Conservation (phyloP, 2,329 filamentous ascomycete species). For the Epichloe uncinata region DNA sequence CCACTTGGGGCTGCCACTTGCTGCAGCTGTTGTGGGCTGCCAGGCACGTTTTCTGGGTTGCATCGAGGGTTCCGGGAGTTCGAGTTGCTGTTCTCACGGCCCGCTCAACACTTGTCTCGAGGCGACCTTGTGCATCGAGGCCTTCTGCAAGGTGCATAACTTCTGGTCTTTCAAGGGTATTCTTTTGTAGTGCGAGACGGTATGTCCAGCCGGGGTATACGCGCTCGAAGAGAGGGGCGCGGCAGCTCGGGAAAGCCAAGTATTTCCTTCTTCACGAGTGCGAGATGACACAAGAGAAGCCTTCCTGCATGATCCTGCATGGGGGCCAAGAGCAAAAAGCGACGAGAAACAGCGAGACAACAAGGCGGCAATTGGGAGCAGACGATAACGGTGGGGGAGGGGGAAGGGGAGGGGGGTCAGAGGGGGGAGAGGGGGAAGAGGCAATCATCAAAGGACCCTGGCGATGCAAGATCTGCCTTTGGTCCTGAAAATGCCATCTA, state of each 20-base stretch:
- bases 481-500: background rate
- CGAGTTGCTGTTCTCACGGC: background rate
- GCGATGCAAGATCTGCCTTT: background rate
- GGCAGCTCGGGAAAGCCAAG: background rate
- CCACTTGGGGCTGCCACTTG: background rate
- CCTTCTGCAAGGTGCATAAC: background rate
- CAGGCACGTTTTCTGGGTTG: conserved; percentile 5
- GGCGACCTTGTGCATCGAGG: background rate
- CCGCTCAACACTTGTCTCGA: background rate
- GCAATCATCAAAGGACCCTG: background rate
- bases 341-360: background rate
- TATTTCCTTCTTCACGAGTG: background rate
- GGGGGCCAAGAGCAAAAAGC: background rate
- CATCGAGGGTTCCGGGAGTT: background rate
- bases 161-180: background rate
- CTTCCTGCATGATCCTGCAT: background rate
- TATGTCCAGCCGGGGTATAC: too few species aligned
- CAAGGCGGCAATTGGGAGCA: background rate
- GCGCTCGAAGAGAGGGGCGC: background rate
- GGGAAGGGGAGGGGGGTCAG: too few species aligned
- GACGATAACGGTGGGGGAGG: too few species aligned
- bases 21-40: conserved; percentile 4
- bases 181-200: too few species aligned
- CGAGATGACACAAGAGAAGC: background rate
- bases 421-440: too few species aligned